phyloP scores from a whole-genome alignment of 2,329 filamentous ascomycete species.

The Aschersonia sp. region DNA sequence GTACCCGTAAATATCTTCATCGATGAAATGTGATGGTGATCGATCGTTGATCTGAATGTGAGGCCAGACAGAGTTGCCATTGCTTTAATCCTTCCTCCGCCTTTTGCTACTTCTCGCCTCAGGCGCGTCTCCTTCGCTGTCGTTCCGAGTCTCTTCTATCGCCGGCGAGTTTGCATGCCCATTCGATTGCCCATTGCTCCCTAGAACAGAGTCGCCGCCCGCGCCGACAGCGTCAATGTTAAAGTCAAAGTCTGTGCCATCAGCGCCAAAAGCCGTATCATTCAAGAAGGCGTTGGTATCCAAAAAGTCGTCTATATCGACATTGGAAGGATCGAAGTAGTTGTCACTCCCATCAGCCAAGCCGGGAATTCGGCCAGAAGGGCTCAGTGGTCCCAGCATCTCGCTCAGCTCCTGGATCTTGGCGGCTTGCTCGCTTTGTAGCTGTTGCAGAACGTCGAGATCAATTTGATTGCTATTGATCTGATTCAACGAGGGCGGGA shows the following conservation, averaged over 20 bases:
- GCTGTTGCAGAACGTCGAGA: slow-evolving; percentile 61
- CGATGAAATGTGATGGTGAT: too few species aligned
- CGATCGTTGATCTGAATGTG: too few species aligned
- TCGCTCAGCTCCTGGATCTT: slow-evolving; percentile 64
- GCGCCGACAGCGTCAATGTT: slow-evolving; percentile 24
- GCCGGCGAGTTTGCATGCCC: slow-evolving; percentile 30
- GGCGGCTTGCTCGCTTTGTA: slow-evolving; percentile 66
- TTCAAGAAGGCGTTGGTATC: slow-evolving; percentile 25
- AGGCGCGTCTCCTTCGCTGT: not conserved
- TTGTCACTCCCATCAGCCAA: slow-evolving; percentile 29
- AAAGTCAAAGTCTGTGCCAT: slow-evolving; percentile 37
- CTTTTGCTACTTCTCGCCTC: too few species aligned
- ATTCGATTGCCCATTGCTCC: slow-evolving; percentile 8
- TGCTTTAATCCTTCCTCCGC: too few species aligned
- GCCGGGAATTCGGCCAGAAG: slow-evolving; percentile 65
- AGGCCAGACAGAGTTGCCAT: too few species aligned
- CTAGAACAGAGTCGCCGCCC: not conserved
- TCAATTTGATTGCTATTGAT: slow-evolving; percentile 59
- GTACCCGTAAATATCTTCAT: too few species aligned
- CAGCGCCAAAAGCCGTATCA: slow-evolving; percentile 23
- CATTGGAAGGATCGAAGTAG: slow-evolving; percentile 20
- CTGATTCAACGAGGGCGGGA: slow-evolving; percentile 36
- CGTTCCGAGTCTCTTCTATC: slow-evolving; percentile 31
- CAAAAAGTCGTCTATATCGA: slow-evolving; percentile 39
- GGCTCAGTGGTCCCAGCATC: slow-evolving; percentile 65